Evolutionary conservation across 352 stramenopile genomes (phyloP).

Genomic region (Poterioochromonas sp.): DNA sequence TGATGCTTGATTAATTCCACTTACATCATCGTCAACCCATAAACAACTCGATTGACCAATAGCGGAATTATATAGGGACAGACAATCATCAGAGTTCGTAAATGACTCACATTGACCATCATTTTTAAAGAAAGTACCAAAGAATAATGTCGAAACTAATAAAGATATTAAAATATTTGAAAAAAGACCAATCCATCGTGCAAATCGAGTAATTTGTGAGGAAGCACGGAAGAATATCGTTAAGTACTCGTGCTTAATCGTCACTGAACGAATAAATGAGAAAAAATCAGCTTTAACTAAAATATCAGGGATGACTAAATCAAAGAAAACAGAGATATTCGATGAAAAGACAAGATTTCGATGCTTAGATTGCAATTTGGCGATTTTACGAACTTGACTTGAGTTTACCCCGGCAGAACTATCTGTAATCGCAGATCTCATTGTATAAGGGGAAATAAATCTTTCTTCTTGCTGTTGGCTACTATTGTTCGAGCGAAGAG

Average conservation of each 20-base stretch:
- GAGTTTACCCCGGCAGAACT: too few relatives aligned
- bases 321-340: too few relatives aligned
- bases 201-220: neutral
- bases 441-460: too few relatives aligned
- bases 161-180: neutral
- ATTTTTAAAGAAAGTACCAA: neutral
- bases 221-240: neutral
- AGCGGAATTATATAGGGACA: neutral
- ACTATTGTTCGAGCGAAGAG: too few relatives aligned
- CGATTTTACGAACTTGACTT: too few relatives aligned
- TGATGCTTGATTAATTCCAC: too few relatives aligned
- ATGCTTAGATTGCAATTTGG: too few relatives aligned
- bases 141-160: constrained; percentile 25
- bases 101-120: neutral
- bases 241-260: neutral
- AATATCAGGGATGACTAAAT: neutral
- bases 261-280: neutral
- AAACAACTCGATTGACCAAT: neutral
- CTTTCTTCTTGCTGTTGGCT: too few relatives aligned
- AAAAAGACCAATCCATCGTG: neutral
- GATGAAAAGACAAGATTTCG: too few relatives aligned
- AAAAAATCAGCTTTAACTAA: neutral
- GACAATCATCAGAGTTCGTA: neutral
- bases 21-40: neutral
- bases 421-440: too few relatives aligned